Base-by-base conservation (phyloP, 2,329 filamentous ascomycete species). In the Xylariaceae sp. region DNA sequence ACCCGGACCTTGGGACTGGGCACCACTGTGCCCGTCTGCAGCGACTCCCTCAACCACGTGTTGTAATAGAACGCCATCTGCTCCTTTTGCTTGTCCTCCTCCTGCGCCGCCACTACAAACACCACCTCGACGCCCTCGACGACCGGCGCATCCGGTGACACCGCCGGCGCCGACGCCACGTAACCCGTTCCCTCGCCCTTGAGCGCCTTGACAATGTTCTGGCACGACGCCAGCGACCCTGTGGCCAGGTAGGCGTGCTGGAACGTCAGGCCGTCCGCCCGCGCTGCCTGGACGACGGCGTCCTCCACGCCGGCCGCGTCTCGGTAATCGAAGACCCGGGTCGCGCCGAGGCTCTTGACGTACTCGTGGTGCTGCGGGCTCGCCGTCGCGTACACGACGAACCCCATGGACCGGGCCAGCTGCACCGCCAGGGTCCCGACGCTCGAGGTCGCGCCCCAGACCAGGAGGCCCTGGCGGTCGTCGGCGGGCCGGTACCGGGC, bases 361-460 rank as follows among this genome's bases (percentile, higher is more conserved):
- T 69, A 71, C 0, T 42, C 31, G 0, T 53, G 37, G 45, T 70
- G 68, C 17, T 52, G 48, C 0, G 43, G 4, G 0, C 69, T 61
- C 0, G 68, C 59, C 1, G 65, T 66, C 6, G 67, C 66, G 22
- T 72, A 72, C 4, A 71, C 68, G 3, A 64, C 63, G 0, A 59
- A 60, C 32, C 66, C 56, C 13, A 72, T 44, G 3, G 66, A 2
- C 3, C 59, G 57, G 7, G 62, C 67, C 3, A 39, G 61, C 45
- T 71, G 68, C 3, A 72, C 66, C 1, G 64, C 64, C 64, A 71
- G 68, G 0, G 61, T 66, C 2, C 67, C 69, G 2, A 72, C 63
- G 34, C 69, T 72, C 0, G 67, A 70, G 9, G 66, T 68, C 3
- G 63, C 68, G 1, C 69, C 68, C 69, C 68, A 72, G 24, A 72